Evolutionary conservation across 169 alveolate genomes (phyloP), one percentile per base, ranked within the genome.

Genomic region (Plasmodium gonderi): DNA sequence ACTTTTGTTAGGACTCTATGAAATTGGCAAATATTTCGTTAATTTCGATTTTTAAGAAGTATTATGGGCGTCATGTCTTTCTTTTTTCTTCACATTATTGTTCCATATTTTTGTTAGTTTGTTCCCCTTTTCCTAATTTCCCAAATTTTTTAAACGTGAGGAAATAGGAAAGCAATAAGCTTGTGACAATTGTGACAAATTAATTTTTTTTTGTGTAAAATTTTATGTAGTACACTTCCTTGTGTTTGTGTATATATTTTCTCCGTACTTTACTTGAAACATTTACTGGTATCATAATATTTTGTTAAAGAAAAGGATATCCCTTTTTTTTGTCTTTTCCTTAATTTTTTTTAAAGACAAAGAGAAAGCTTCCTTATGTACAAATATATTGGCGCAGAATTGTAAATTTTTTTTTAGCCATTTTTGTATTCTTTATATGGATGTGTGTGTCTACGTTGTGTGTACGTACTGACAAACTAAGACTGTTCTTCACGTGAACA

Each of bases 21-120:
- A 68, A 81, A 81, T 68, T 44, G 54, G 23, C 51, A 68, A 81
- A 81, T 36, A n/a, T 60, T 60, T 64, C 72, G 31, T 80, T 65
- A 36, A 64, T 38, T 64, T 69, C 40, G 36, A 60, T 60, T 29
- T 65, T 80, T 40, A 6, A 14, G 36, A 17, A 80, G n/a, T 80
- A 67, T 20, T 80, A 80, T 65, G 54, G 47, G 7, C 49, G 38
- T 11, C 47, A 65, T 60, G 47, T 64, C 31, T 47, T 47, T 78
- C 81, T 74, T 74, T 23, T 40, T 20, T 78, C n/a, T 26, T 47
- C 31, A 79, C 69, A 14, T 36, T 79, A 44, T 64, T 79, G 20
- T 64, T 17, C 69, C 69, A 33, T 68, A 3, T 40, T 51, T n/a
- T 36, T 64, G 31, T 33, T 44, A 69, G 23, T 36, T 54, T 79